Conservation (phyloP, 2,329 filamentous ascomycete genomes). For the Eutypa lata region DNA sequence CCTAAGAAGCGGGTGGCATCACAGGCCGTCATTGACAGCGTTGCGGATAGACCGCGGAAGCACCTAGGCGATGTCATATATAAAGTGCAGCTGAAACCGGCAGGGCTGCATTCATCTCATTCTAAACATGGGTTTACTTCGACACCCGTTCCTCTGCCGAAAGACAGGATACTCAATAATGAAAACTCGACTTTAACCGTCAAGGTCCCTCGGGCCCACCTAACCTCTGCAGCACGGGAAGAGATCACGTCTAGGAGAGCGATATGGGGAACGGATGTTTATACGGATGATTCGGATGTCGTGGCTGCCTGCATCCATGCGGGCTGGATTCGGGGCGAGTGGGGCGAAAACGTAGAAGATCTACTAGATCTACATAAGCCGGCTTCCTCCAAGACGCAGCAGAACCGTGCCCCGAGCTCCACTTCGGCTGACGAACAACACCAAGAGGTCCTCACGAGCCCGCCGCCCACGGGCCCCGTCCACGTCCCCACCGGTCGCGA, state of each 20-base stretch:
- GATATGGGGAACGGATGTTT: slow-evolving; percentile 91
- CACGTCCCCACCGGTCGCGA: slow-evolving; percentile 67
- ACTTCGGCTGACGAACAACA: slow-evolving; percentile 24
- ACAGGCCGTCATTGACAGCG: slow-evolving; percentile 67
- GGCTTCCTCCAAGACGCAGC: slow-evolving; percentile 31
- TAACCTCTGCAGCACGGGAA: slow-evolving; percentile 67
- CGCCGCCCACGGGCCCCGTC: slow-evolving; percentile 60
- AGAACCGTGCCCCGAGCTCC: slow-evolving; percentile 21
- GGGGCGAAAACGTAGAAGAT: slow-evolving; percentile 72
- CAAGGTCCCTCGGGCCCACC: slow-evolving; percentile 76
- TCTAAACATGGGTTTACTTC: slow-evolving; percentile 45
- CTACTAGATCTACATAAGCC: slow-evolving; percentile 57
- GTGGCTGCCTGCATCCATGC: slow-evolving; percentile 90
- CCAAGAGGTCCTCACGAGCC: slow-evolving; percentile 46
- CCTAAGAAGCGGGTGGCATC: slow-evolving; percentile 66
- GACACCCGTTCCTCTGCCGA: slow-evolving; percentile 70
- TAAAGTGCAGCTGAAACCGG: slow-evolving; percentile 60
- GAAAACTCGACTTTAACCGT: slow-evolving; percentile 90
- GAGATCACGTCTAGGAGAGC: slow-evolving; percentile 79
- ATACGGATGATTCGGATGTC: slow-evolving; percentile 93
- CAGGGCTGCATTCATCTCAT: slow-evolving; percentile 41
- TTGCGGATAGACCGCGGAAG: slow-evolving; percentile 66
- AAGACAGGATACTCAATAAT: slow-evolving; percentile 66
- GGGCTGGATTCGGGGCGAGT: slow-evolving; percentile 88
- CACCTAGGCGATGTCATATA: slow-evolving; percentile 88